Evolutionary conservation across 306 rosid species (phyloP).

Genomic region (apple (Malus domestica)): ASM211411v1 NC_041792.1:5172001-5172500

Average conservation of each 20-base stretch:
- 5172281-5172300: neutral
- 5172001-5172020: slow-evolving; percentile 14
- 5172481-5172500: too few relatives aligned
- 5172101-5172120: slow-evolving; percentile 1
- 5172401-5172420: slow-evolving; percentile 9
- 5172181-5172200: neutral
- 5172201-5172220: neutral
- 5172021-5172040: neutral
- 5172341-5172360: slow-evolving; percentile 12
- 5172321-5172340: neutral
- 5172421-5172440: neutral
- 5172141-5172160: neutral
- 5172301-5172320: slow-evolving; percentile 16
- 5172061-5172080: neutral
- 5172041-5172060: slow-evolving; percentile 7
- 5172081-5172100: slow-evolving; percentile 7
- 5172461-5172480: too few relatives aligned
- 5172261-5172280: neutral
- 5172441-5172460: neutral
- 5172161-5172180: slow-evolving; percentile 5
- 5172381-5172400: neutral
- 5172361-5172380: slow-evolving; percentile 5
- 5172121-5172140: neutral
- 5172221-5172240: slow-evolving; percentile 9
- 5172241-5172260: slow-evolving; percentile 2